Base-by-base conservation (phyloP, 164 flowering plant genomes). In the Aristolochia contorta region DNA sequence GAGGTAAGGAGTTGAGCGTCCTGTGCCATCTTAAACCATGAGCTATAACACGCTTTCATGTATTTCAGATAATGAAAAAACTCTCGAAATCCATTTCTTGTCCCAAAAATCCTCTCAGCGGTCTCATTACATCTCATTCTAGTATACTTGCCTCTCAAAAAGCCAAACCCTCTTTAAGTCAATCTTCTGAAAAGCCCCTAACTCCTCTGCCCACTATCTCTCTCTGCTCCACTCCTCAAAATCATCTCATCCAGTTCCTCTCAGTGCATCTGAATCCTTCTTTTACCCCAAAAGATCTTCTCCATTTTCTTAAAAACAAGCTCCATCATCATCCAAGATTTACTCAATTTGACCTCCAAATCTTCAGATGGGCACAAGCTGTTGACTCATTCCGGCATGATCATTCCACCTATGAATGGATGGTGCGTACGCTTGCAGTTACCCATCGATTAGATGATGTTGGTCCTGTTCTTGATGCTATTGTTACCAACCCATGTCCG, bases 301-400 rank as follows among this genome's bases (percentile, higher is more conserved):
- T 82, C 67, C 37, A 49, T 60, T 89, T 92, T 73, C 71, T 92
- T 71, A 77, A 77, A 62, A 71, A 73, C 23, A 87, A 81, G 74
- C 85, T 87, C 61, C 95, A 79, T 65, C 77, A 87, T 75, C 91
- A 89, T 80, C 95, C 96, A 16, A 71, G 43, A 27, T 86, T 87
- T 78, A 72, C 86, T 61, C 93, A 82, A 65, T 81, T 80, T 20
- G 93, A 92, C 66, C 49, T 82, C 74, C 80, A 78, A 61, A 62
- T 92, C 73, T 92, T 92, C 81, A 69, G 63, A 19, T 87, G 88
- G 85, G 95, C 89, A 47, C 62, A 87, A 45, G 24, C 71, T 23
- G 45, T 82, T 24, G 95, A 89, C 59, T 74, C 87, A 51, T 92
- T 79, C 73, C 85, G 91, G 59, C 96, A 89, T 65, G 87, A 87